Percentiles rank a stretch among this genome's conserved stretches.
Evolutionary conservation across 345 rosid species (phyloP).

Genomic region (Eucalyptus erythrocorys): DNA sequence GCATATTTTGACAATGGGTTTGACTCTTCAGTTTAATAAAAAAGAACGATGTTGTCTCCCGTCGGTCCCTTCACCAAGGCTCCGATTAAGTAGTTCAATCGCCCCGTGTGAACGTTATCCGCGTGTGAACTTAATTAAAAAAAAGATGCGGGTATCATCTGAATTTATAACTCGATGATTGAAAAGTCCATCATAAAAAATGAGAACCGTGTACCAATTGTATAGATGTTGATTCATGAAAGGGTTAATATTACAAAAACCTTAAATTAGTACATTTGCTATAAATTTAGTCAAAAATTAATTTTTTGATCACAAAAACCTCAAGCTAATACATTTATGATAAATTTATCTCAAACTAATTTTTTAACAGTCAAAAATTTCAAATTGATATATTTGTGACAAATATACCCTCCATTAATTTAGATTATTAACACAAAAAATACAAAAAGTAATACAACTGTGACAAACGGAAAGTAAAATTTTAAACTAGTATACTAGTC

Average conservation of each 20-base stretch:
- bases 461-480: too few relatives aligned
- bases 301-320: fast-evolving
- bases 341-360: too few relatives aligned
- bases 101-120: not conserved
- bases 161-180: not conserved
- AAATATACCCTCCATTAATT: too few relatives aligned
- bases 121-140: not conserved
- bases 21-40: not conserved
- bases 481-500: fast-evolving
- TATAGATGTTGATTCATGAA: not conserved
- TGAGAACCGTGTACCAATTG: not conserved
- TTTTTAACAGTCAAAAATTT: too few relatives aligned
- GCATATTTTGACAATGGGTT: not conserved
- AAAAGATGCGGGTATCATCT: not conserved
- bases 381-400: too few relatives aligned
- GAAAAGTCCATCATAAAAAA: not conserved
- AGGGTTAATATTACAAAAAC: fast-evolving
- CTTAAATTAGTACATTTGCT: fast-evolving
- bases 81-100: not conserved
- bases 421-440: too few relatives aligned
- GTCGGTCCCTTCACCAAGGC: not conserved
- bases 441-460: too few relatives aligned
- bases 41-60: not conserved
- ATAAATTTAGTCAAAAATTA: too few relatives aligned
- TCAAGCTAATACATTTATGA: fast-evolving